phyloP scores from a whole-genome alignment of 257 asterid genomes.

The Schizonepeta tenuifolia region DNA sequence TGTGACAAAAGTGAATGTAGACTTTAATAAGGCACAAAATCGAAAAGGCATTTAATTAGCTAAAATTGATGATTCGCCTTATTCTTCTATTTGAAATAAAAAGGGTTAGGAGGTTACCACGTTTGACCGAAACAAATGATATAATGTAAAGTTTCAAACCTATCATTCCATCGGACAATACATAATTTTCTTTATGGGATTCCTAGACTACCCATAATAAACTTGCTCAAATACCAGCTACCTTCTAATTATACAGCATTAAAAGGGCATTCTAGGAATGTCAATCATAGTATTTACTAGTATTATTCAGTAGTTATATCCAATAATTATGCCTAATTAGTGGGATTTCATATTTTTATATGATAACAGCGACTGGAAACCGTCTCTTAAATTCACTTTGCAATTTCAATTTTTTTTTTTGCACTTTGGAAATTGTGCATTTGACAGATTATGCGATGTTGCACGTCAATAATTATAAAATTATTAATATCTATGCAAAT shows the following conservation, averaged over 20 bases:
- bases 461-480: too few species aligned
- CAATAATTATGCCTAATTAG: neutral
- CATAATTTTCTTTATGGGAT: neutral
- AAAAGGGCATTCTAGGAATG: too few species aligned
- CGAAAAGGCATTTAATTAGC: neutral
- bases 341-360: neutral
- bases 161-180: neutral
- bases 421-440: too few species aligned
- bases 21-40: neutral
- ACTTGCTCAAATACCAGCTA: conserved; percentile 9
- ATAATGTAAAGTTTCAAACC: neutral
- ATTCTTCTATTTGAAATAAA: neutral
- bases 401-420: too few species aligned
- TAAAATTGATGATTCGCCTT: neutral
- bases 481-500: too few species aligned
- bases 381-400: too few species aligned
- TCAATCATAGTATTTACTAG: too few species aligned
- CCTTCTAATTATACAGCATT: neutral
- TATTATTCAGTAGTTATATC: too few species aligned
- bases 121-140: conserved; percentile 7
- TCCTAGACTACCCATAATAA: neutral
- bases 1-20: conserved; percentile 2
- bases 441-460: too few species aligned
- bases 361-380: too few species aligned
- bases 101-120: conserved; percentile 21